Conservation (phyloP, 2,329 filamentous ascomycete species). For the Diaporthe sp. region DNA sequence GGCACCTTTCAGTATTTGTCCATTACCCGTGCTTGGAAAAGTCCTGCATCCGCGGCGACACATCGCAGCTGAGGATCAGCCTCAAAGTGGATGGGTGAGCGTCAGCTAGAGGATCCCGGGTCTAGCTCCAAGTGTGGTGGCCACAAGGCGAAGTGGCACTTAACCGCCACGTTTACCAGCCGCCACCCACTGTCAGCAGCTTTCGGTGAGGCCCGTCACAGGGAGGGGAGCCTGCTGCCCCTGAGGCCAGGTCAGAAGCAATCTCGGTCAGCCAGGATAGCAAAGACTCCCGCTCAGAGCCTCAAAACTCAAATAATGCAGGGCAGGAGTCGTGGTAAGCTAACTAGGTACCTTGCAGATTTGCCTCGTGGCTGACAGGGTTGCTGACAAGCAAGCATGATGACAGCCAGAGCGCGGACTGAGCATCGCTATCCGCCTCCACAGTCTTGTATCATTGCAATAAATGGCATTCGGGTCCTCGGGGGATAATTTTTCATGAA, state of each 20-base stretch:
- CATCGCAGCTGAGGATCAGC: not conserved
- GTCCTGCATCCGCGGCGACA: not conserved
- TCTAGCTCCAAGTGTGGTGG: not conserved
- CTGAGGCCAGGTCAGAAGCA: not conserved
- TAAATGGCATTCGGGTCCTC: not conserved
- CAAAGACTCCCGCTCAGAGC: no score
- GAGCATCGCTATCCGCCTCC: not conserved
- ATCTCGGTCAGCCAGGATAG: not conserved
- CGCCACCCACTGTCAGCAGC: conserved; percentile 7
- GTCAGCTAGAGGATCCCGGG: not conserved
- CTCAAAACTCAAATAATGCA: not conserved
- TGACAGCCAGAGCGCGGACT: not conserved
- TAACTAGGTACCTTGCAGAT: not conserved
- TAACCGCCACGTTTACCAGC: not conserved
- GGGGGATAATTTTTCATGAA: not conserved
- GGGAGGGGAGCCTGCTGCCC: not conserved
- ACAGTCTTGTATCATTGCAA: no score
- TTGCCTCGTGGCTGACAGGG: conserved; percentile 20
- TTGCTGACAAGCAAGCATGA: not conserved
- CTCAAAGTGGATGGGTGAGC: not conserved
- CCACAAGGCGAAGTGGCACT: not conserved
- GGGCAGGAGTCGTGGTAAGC: not conserved
- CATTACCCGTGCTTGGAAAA: not conserved
- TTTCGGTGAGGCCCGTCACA: not conserved
- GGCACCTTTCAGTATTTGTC: not conserved